These are phyloP conservation scores for Hyphopichia khmerensis DNA, from an alignment of 1,139 yeast genomes.

Conservation along the genomic window DNA sequence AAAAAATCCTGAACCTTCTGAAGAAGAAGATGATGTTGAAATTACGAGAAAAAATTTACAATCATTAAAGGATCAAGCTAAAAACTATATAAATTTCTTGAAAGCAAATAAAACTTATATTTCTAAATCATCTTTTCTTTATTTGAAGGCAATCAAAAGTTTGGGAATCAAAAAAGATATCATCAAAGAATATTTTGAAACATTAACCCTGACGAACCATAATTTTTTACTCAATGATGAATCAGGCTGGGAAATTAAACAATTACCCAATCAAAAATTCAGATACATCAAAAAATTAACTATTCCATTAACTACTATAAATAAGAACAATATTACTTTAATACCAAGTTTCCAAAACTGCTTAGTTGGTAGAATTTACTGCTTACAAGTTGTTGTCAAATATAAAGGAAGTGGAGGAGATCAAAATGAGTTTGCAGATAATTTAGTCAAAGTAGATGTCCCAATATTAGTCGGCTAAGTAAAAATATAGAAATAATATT, in stretches of 20 bases:
- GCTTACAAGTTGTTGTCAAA: constrained; percentile 39
- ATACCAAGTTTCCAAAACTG: constrained; percentile 47
- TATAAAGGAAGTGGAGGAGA: constrained; percentile 40
- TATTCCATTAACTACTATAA: constrained; percentile 31
- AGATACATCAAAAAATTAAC: constrained; percentile 30
- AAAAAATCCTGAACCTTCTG: constrained; percentile 10
- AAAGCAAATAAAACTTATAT: constrained; percentile 32
- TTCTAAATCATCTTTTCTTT: constrained; percentile 35
- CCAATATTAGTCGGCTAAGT: constrained; percentile 45
- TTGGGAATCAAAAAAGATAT: constrained; percentile 44
- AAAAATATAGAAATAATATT: no score
- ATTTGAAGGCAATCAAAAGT: constrained; percentile 39
- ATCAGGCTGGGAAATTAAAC: constrained; percentile 29
- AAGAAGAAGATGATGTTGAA: constrained; percentile 27
- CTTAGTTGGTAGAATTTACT: constrained; percentile 42
- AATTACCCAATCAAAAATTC: constrained; percentile 14
- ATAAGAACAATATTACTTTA: constrained; percentile 40
- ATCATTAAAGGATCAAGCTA: constrained; percentile 33
- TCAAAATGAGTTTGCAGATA: constrained; percentile 34
- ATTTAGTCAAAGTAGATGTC: constrained; percentile 36
- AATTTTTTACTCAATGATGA: constrained; percentile 22
- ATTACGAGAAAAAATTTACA: constrained; percentile 38
- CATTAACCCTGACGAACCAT: constrained; percentile 20
- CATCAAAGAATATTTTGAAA: constrained; percentile 35
- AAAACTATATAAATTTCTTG: constrained; percentile 33